Evolutionary conservation across 2,329 filamentous ascomycete species (phyloP).

Genomic region (Fusarium pilosicola): DNA sequence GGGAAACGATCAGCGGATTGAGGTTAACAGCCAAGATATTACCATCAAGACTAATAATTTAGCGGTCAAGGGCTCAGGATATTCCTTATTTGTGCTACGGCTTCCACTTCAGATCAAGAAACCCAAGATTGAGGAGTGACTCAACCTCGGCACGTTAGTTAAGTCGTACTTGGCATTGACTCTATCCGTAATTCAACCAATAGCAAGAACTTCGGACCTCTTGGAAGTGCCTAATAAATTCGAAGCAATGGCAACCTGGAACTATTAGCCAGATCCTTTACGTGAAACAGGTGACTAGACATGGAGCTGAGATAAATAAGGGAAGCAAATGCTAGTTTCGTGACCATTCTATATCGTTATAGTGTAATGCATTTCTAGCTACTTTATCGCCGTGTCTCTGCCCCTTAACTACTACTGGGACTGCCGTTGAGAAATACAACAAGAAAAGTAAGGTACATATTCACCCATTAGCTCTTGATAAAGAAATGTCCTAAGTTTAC

Average conservation of each 20-base stretch:
- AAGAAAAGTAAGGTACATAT: not conserved
- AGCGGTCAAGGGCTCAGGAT: not conserved
- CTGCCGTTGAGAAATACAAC: not conserved
- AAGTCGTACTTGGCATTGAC: not conserved
- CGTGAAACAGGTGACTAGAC: not conserved
- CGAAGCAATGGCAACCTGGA: accelerated
- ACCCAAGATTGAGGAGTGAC: not conserved
- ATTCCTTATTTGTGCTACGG: accelerated
- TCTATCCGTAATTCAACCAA: not conserved
- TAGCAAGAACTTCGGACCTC: not conserved
- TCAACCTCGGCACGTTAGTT: not conserved
- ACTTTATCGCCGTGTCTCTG: not conserved
- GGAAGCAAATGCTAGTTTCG: not conserved
- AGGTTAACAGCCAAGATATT: not conserved
- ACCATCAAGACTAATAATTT: accelerated
- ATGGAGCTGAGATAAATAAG: not conserved
- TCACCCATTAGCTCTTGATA: accelerated
- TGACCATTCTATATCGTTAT: too few relatives aligned
- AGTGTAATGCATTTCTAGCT: not conserved
- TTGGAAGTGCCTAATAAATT: accelerated
- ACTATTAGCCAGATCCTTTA: too few relatives aligned
- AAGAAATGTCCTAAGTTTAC: accelerated
- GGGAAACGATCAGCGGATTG: not conserved
- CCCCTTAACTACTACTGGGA: not conserved
- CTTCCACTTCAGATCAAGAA: accelerated